phyloP scores from a whole-genome alignment of 768 basidiomycete species.

The Tricholoma sp. region DNA sequence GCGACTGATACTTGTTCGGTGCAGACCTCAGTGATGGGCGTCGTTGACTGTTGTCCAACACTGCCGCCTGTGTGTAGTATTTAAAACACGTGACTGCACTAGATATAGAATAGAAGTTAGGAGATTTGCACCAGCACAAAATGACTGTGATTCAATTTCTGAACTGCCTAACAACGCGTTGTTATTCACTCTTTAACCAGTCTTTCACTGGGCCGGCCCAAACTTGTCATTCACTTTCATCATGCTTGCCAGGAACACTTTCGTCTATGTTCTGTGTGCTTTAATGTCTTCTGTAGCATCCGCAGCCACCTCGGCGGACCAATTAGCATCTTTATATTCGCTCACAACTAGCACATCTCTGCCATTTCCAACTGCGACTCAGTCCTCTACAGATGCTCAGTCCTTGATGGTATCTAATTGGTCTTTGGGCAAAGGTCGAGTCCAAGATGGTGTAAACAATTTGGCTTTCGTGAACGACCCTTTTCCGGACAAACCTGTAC shows the following conservation, averaged over 20 bases:
- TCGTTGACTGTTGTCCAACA: too few relatives aligned
- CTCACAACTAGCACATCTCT: conserved; percentile 58
- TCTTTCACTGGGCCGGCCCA: conserved; percentile 4
- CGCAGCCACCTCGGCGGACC: conserved; percentile 24
- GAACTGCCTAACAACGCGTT: too few relatives aligned
- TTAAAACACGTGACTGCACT: neutral
- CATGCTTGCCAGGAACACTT: conserved; percentile 4
- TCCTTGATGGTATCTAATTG: conserved; percentile 50
- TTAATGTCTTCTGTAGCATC: conserved; percentile 10
- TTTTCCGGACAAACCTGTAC: conserved; percentile 46
- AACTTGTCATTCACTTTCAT: neutral
- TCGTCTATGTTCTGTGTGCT: conserved; percentile 14
- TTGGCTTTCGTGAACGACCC: conserved; percentile 65
- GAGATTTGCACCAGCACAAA: too few relatives aligned
- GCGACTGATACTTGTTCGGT: neutral
- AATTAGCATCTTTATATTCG: conserved; percentile 45
- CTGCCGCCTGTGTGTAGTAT: neutral
- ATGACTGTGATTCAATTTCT: too few relatives aligned
- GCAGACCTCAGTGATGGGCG: too few relatives aligned
- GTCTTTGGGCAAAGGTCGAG: conserved; percentile 54
- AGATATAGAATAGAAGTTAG: neutral
- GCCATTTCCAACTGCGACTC: conserved; percentile 62
- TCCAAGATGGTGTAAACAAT: conserved; percentile 53
- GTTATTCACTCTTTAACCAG: neutral
- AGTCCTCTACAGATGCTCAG: conserved; percentile 43